Evolutionary conservation across 495 filamentous ascomycete species (phyloP).

Genomic region (Evansstolkia leycettana): DNA sequence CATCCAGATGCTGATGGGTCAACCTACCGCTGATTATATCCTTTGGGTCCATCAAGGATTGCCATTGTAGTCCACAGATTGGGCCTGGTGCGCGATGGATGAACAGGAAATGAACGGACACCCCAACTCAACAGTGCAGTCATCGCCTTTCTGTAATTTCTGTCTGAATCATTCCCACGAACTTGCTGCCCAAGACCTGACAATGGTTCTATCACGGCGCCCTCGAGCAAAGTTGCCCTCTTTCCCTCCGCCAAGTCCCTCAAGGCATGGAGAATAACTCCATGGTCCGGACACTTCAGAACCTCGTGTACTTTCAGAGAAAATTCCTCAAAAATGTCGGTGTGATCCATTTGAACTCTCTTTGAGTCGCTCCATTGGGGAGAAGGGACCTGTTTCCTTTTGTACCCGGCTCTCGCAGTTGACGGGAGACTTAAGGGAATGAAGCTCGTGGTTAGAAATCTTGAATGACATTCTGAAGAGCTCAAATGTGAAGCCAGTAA

Average conservation of each 20-base stretch:
- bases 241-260: background rate
- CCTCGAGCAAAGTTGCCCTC: background rate
- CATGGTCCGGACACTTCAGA: background rate
- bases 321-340: conserved; percentile 1
- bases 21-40: conserved; percentile 3
- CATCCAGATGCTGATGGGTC: background rate
- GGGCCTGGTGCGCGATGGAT: background rate
- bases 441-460: too few species aligned
- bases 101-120: background rate
- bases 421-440: too few species aligned
- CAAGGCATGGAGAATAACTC: background rate
- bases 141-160: background rate
- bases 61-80: conserved; percentile 3
- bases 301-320: background rate
- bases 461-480: too few species aligned
- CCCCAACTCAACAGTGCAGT: conserved; percentile 1
- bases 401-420: too few species aligned
- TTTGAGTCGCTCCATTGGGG: too few species aligned
- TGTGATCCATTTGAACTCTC: conserved; percentile 1
- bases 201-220: background rate
- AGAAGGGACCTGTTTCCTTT: too few species aligned
- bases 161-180: background rate
- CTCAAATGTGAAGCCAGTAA: too few species aligned
- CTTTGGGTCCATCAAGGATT: conserved; percentile 2
- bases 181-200: background rate